Base-by-base conservation (phyloP, 163 green algal species). In the Chlorella variabilis region DNA sequence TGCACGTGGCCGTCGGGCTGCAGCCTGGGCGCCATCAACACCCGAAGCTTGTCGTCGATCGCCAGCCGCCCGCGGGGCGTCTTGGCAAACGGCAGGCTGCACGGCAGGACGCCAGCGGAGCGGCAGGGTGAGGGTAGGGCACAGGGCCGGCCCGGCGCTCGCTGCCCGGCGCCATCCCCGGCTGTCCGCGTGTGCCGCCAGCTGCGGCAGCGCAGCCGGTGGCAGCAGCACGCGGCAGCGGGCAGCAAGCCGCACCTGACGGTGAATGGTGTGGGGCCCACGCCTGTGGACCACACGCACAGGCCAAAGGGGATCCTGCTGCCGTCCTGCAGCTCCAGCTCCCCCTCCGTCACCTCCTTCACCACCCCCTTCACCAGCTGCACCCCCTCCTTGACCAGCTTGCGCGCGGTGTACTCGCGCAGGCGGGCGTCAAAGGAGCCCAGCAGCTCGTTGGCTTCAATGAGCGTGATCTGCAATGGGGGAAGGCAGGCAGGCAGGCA, bases 371-470 rank as follows among this genome's bases (percentile, higher is more conserved):
- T 88, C 25, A 86, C 65, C 61, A 98, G 88, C 71, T 92, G 71
- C n/a, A 98, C 90, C 1, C 94, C 94, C 51, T 84, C 78, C 27
- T 85, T 83, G 13, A 87, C 83, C 23, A 98, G 91, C 84, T 94
- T 95, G 29, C 84, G 78, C 20, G 89, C 93, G 0, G 95, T 91
- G 75, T 98, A 98, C 83, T 98, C 91, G 2, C 95, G 76, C 61
- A 98, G 89, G 3, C 78, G 61, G 9, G 83, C 54, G 80, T 98
- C 95, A 82, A 98, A 98, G 9, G 78, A 91, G 34, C 92, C 93
- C 84, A 98, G 88, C 80, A 98, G 73, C 87, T 98, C 91, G 34
- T 86, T 81, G 0, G 93, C 93, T 85, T 98, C 94, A 20, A 98
- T 83, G 38, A 98, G 71, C 7, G 92, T 96, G 34, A 98, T 81